Evolutionary conservation across 306 rosid genomes (phyloP).

Genomic region (Castanea crenata): DNA sequence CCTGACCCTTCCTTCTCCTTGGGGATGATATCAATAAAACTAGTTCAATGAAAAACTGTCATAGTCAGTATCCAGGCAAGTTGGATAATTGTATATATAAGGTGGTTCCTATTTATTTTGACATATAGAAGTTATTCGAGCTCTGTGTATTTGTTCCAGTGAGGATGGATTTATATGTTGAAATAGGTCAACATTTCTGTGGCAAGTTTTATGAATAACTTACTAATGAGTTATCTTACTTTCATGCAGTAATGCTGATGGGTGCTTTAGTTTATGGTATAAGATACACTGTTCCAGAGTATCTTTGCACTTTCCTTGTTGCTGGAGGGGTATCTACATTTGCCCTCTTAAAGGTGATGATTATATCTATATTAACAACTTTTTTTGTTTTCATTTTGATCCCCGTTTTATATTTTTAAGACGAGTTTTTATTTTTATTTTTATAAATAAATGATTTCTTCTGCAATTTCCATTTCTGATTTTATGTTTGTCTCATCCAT

Average conservation of each 20-base stretch:
- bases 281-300: conserved; percentile 75
- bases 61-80: not conserved
- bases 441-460: not conserved
- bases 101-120: not conserved
- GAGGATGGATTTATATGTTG: not conserved
- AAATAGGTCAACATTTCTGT: not conserved
- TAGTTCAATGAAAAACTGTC: not conserved
- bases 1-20: not conserved
- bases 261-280: conserved; percentile 82
- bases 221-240: conserved; percentile 15
- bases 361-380: not conserved
- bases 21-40: not conserved
- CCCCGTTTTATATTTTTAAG: not conserved
- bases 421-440: not conserved
- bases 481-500: conserved; percentile 2
- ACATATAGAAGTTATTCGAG: not conserved
- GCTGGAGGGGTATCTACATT: conserved; percentile 97
- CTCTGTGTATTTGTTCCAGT: not conserved
- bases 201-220: conserved; percentile 6
- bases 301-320: conserved; percentile 82
- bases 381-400: not conserved
- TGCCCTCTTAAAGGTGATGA: conserved; percentile 83
- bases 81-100: not conserved
- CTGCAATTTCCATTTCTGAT: not conserved
- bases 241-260: conserved; percentile 94